Conservation (phyloP, 345 rosid genomes). For the Boechera retrofracta region DNA sequence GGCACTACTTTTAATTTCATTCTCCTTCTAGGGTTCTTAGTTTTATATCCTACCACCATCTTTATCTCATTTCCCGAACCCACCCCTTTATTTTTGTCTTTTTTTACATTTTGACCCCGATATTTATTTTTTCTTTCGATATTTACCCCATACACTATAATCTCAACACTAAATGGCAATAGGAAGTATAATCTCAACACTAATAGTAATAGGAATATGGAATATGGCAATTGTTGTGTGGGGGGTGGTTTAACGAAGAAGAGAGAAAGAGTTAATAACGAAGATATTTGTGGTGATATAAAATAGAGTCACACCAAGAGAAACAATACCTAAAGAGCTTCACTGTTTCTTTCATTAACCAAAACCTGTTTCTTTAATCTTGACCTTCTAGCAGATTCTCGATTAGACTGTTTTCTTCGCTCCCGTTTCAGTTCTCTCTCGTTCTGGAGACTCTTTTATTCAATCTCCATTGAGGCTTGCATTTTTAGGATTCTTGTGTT, state of each 20-base stretch:
- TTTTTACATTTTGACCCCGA: no score
- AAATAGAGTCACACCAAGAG: not conserved
- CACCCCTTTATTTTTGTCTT: not conserved
- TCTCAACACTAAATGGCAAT: no score
- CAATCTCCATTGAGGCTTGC: no score
- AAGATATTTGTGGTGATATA: no score
- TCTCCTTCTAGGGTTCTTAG: constrained; percentile 14
- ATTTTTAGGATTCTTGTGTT: no score
- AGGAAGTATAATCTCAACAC: no score
- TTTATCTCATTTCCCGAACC: not conserved
- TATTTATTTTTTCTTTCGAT: no score
- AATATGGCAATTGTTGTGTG: no score
- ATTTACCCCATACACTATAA: no score
- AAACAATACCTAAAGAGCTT: not conserved
- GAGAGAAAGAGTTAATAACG: no score
- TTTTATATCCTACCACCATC: not conserved
- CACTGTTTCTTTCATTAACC: constrained; percentile 1
- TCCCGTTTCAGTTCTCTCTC: constrained; percentile 90
- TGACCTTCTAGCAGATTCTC: constrained; percentile 97
- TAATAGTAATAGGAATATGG: no score
- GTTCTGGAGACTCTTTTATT: constrained; percentile 47
- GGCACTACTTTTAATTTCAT: constrained; percentile 25
- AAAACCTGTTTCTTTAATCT: constrained; percentile 93
- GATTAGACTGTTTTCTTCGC: constrained; percentile 92
- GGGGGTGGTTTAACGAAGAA: no score